Evolutionary conservation across 148 eudicot genomes (phyloP).

Genomic region (Diospyros lotus): DNA sequence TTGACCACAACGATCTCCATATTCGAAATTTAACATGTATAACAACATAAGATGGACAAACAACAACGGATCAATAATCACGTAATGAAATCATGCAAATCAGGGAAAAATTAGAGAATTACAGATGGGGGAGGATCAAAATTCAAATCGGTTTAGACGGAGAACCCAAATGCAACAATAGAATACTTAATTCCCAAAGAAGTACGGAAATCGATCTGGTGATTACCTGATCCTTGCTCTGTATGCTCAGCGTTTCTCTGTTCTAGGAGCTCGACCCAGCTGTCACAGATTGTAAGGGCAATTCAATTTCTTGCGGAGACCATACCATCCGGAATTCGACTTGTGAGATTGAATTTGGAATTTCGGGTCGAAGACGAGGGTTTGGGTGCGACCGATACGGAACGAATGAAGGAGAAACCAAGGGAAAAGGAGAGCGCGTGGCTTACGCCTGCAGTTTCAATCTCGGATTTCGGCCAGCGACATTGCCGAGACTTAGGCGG

Average conservation of each 20-base stretch:
- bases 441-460: conserved; percentile 29
- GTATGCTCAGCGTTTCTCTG: background rate
- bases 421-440: conserved; percentile 17
- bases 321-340: background rate
- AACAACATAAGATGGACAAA: background rate
- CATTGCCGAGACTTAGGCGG: conserved; percentile 57
- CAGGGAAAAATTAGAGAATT: background rate
- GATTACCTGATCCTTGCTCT: conserved; percentile 1
- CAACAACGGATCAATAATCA: background rate
- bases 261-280: background rate
- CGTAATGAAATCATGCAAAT: background rate
- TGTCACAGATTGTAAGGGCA: background rate
- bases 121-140: background rate
- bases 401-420: background rate
- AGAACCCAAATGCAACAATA: background rate
- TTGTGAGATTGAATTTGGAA: background rate
- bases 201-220: background rate
- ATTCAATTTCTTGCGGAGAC: background rate
- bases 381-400: background rate
- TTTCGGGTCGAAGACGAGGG: conserved; percentile 1
- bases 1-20: background rate
- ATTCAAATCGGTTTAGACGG: background rate
- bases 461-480: conserved; percentile 33
- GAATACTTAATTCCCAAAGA: background rate
- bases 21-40: background rate